Evolutionary conservation across 164 flowering plant genomes (phyloP).

Genomic region (Cinnamomum micranthum): DNA sequence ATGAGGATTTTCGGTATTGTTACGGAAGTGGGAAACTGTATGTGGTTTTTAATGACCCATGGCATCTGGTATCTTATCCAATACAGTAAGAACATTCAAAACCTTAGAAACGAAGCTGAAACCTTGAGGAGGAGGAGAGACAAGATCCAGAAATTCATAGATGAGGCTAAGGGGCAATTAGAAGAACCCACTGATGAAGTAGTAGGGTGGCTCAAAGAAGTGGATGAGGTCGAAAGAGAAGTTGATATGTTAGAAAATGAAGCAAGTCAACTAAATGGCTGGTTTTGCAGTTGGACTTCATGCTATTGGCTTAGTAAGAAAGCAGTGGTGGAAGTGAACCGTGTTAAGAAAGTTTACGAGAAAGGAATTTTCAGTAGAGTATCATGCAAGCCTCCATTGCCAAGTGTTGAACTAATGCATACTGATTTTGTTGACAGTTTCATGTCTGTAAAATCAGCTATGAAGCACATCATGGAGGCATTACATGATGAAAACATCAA

Average conservation of each 20-base stretch:
- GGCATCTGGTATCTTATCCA: neutral
- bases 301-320: neutral
- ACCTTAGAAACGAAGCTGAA: neutral
- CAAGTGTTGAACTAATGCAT: neutral
- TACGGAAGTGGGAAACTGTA: neutral
- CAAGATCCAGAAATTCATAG: neutral
- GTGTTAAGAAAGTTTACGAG: neutral
- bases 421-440: neutral
- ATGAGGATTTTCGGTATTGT: neutral
- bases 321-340: neutral
- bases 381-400: neutral
- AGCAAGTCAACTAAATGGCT: neutral
- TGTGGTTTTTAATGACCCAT: neutral
- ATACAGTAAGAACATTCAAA: neutral
- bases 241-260: neutral
- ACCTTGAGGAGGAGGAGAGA: neutral
- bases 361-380: neutral
- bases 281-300: neutral
- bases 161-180: neutral
- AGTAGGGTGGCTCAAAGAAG: neutral
- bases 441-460: neutral
- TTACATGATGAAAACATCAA: neutral
- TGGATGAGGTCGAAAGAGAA: neutral
- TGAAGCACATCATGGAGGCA: constrained; percentile 2
- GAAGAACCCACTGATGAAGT: constrained; percentile 4